phyloP scores from a whole-genome alignment of 352 stramenopile genomes.

The Phytophthora vignae region DNA sequence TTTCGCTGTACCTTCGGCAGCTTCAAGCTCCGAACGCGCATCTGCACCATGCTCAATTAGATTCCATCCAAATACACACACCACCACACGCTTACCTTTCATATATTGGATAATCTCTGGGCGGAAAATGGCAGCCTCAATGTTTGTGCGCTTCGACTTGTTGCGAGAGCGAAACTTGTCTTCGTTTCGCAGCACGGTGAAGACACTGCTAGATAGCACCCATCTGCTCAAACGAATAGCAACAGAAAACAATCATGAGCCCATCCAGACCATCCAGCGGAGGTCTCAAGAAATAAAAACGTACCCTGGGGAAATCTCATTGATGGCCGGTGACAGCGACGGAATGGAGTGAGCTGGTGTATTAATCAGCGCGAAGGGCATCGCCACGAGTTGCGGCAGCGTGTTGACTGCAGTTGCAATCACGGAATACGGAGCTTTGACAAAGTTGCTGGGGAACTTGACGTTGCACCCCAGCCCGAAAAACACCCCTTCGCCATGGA shows the following conservation, averaged over 20 bases:
- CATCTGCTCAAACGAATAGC: conserved; percentile 56
- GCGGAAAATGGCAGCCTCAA: conserved; percentile 75
- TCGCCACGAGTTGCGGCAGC: conserved; percentile 86
- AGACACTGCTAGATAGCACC: conserved; percentile 92
- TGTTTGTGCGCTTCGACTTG: conserved; percentile 68
- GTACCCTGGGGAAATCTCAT: conserved; percentile 83
- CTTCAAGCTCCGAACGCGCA: conserved; percentile 46
- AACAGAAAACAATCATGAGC: not conserved
- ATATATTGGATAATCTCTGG: conserved; percentile 83
- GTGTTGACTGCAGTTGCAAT: conserved; percentile 94
- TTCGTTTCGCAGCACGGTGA: conserved; percentile 91
- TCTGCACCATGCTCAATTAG: conserved; percentile 35
- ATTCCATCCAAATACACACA: not conserved
- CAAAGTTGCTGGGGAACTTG: conserved; percentile 96
- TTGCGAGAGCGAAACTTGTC: conserved; percentile 89
- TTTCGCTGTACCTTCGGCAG: conserved; percentile 48
- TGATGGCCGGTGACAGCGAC: conserved; percentile 81
- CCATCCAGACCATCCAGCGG: not conserved
- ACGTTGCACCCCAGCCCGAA: conserved; percentile 94
- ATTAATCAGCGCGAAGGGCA: conserved; percentile 87
- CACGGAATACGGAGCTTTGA: conserved; percentile 92
- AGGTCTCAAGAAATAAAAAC: not conserved
- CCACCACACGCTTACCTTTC: conserved; percentile 49
- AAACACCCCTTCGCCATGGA: conserved; percentile 95
- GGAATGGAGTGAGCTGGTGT: conserved; percentile 78